Base-by-base conservation (phyloP, 140 eudicot species). In the Cichorium intybus region DNA sequence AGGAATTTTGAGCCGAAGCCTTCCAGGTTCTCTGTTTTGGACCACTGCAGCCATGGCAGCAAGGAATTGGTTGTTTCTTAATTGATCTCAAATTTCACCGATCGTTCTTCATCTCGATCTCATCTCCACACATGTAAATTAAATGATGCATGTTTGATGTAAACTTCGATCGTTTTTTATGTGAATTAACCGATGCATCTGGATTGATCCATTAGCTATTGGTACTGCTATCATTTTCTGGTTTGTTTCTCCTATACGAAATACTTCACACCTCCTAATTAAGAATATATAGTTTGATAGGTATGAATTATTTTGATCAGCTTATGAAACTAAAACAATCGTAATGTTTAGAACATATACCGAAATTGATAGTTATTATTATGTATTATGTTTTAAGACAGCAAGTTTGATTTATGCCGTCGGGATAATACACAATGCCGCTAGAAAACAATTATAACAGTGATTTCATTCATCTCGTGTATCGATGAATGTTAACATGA, bases 1-100 rank as follows among this genome's bases (percentile, higher is more conserved):
- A 70, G 52, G 67, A 71, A 70, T 48, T 84, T 84, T 21, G 65
- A 74, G 57, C 90, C 83, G 7, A 80, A 70, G 26, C 90, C 90
- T 0, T 52, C 90, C 24, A 74, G 90, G 70, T 84, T 84, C 66
- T 62, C 59, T 29, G 70, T 59, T 46, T 7, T 57, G 45, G 56
- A 78, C 39, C 57, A 59, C 18, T 59, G 48, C 46, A 29, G 48
- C 45, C 39, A 58, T 34, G 69, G 51, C 49, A 43, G 64, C 53
- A 68, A 56, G 11, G 68, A 71, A 56, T 68, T 81, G 56, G 71
- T 49, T 53, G 83, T 77, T 77, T 81, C 83, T 64, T 80, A 69
- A 80, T 47, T 0, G 11, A 31, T 56, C 47, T 26, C 65, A 49
- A 16, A 10, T 24, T 46, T 62, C 37, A 48, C 24, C 31, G 18